Percentiles rank a stretch among this genome's conserved stretches.
These are phyloP conservation scores for Cardamine chenopodiifolia DNA, from an alignment of 345 rosid genomes.

Conservation along the genomic window DNA sequence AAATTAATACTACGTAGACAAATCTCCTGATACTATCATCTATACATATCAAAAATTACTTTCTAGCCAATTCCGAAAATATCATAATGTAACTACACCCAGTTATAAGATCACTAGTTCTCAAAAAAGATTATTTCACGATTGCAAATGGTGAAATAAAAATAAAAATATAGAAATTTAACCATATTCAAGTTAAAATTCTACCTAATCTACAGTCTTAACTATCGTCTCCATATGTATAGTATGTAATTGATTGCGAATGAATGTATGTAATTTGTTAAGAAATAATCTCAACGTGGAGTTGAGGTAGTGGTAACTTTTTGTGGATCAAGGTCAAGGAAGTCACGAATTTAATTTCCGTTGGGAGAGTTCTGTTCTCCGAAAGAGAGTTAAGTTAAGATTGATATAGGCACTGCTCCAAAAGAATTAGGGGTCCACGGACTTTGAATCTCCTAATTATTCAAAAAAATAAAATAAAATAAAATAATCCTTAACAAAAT, in stretches of 20 bases:
- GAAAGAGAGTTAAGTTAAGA: too few relatives aligned
- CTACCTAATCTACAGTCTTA: background rate
- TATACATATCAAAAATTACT: background rate
- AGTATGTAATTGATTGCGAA: background rate
- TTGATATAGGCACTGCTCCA: too few relatives aligned
- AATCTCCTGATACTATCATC: background rate
- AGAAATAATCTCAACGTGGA: too few relatives aligned
- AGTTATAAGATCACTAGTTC: background rate
- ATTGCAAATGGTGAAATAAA: background rate
- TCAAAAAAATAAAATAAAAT: too few relatives aligned
- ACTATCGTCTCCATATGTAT: background rate
- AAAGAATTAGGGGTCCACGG: too few relatives aligned
- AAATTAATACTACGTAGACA: background rate
- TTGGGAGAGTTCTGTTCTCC: too few relatives aligned
- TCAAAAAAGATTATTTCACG: background rate
- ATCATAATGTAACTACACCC: background rate
- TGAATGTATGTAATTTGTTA: background rate
- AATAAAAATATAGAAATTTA: too few relatives aligned
- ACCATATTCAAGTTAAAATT: background rate
- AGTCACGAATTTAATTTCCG: too few relatives aligned
- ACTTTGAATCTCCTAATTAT: too few relatives aligned
- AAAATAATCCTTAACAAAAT: background rate
- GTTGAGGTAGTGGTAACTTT: too few relatives aligned
- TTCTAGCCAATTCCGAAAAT: background rate
- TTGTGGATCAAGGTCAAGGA: too few relatives aligned